Conservation (phyloP, 257 asterid genomes). For the Vinca minor region DNA sequence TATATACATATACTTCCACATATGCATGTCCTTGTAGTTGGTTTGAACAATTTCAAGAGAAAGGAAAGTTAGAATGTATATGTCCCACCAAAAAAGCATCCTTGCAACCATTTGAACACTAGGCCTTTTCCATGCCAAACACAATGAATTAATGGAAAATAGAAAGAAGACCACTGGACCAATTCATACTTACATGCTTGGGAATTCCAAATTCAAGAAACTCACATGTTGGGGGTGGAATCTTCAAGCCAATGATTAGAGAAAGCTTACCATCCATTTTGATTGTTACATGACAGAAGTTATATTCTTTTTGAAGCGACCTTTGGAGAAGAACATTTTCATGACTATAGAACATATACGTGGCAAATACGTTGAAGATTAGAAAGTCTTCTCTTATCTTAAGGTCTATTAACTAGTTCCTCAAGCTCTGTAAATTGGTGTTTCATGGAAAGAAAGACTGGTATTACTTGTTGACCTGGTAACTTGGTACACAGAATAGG, state of each 20-base stretch:
- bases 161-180: background rate
- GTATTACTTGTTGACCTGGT: background rate
- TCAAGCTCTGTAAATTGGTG: background rate
- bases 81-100: background rate
- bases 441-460: background rate
- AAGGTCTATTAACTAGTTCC: no score
- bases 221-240: no score
- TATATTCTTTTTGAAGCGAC: background rate
- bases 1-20: background rate
- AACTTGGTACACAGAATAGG: background rate
- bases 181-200: background rate
- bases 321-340: background rate
- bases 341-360: background rate
- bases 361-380: background rate
- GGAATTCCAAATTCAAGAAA: background rate
- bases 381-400: background rate
- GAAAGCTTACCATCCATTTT: background rate
- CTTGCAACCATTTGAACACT: no score
- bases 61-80: background rate
- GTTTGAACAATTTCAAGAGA: background rate
- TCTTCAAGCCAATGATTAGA: background rate
- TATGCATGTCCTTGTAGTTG: background rate
- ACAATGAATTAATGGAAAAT: background rate
- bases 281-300: background rate
- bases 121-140: slow-evolving; percentile 1